These are phyloP conservation scores for Microbotryomycetes sp. DNA, from an alignment of 1,284 basidiomycete genomes.

Conservation along the genomic window DNA sequence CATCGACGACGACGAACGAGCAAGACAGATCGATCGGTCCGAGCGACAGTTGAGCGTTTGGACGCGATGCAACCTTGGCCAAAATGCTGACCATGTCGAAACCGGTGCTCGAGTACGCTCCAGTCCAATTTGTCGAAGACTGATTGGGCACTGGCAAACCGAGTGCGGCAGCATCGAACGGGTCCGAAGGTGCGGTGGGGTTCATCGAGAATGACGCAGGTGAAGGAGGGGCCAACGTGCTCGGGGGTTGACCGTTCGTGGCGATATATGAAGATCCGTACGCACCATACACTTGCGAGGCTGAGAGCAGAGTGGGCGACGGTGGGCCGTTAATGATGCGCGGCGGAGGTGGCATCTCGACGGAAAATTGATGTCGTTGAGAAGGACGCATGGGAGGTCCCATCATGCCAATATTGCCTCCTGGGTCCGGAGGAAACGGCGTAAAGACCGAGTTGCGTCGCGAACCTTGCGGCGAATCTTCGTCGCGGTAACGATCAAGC, in stretches of 20 bases:
- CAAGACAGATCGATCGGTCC: constrained; percentile 89
- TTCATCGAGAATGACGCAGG: constrained; percentile 5
- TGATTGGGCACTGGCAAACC: constrained; percentile 9
- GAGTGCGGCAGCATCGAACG: constrained; percentile 14
- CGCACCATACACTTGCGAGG: not conserved
- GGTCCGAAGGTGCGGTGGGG: constrained; percentile 8
- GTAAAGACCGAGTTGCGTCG: not conserved
- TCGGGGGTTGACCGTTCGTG: constrained; percentile 9
- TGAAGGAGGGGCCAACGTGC: not conserved
- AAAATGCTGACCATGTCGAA: constrained; percentile 82
- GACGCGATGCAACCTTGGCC: constrained; percentile 64
- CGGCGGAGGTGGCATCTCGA: not conserved
- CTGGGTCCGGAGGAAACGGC: not conserved
- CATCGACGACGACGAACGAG: constrained; percentile 80
- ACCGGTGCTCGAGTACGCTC: constrained; percentile 73
- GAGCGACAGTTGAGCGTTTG: constrained; percentile 65
- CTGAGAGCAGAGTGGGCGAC: not conserved
- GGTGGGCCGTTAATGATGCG: not conserved
- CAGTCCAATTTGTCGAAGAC: constrained; percentile 23
- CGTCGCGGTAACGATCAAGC: not conserved
- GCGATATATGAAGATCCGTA: constrained; percentile 16
- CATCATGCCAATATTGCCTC: constrained; percentile 1
- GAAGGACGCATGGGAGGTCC: constrained; percentile 3
- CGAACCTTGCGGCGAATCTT: not conserved
- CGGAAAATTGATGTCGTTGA: not conserved